Percentiles rank a stretch among this genome's conserved stretches.
These are phyloP conservation scores for Phytopythium ostracodes DNA, from an alignment of 352 stramenopile genomes.

Conservation along the genomic window DNA sequence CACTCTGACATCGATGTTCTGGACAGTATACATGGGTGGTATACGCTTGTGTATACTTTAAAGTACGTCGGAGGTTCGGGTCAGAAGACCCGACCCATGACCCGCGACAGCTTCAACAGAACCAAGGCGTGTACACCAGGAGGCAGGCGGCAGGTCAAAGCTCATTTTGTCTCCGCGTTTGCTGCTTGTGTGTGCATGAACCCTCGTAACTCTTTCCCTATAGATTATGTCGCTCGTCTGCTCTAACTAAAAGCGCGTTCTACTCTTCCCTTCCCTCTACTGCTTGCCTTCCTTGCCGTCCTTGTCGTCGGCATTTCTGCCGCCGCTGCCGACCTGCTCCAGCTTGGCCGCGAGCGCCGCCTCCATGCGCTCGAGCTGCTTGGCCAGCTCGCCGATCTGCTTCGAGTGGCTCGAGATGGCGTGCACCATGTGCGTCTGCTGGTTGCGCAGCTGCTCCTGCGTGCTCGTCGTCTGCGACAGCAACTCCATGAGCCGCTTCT, in stretches of 20 bases:
- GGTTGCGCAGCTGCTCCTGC: constrained; percentile 49
- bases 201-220: not conserved
- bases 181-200: not conserved
- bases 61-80: too few relatives aligned
- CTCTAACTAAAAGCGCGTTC: not conserved
- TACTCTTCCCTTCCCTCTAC: not conserved
- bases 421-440: constrained; percentile 49
- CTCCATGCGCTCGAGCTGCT: constrained; percentile 59
- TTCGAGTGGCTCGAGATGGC: constrained; percentile 48
- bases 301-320: not conserved
- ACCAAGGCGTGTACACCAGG: too few relatives aligned
- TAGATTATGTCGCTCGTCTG: constrained; percentile 6
- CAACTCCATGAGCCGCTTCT: constrained; percentile 36
- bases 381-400: constrained; percentile 47
- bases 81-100: too few relatives aligned
- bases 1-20: too few relatives aligned
- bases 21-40: too few relatives aligned
- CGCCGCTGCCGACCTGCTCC: constrained; percentile 11
- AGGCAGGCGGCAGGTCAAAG: too few relatives aligned
- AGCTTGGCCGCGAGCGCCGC: constrained; percentile 38
- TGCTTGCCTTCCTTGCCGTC: not conserved
- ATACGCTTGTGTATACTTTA: too few relatives aligned
- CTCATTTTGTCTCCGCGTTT: too few relatives aligned
- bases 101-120: too few relatives aligned
- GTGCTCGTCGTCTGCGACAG: constrained; percentile 51